Evolutionary conservation across 225 moss, liverwort and hornwort species (phyloP), one percentile per base, ranked within the genome.

Genomic region (Climacium dendroides): DNA sequence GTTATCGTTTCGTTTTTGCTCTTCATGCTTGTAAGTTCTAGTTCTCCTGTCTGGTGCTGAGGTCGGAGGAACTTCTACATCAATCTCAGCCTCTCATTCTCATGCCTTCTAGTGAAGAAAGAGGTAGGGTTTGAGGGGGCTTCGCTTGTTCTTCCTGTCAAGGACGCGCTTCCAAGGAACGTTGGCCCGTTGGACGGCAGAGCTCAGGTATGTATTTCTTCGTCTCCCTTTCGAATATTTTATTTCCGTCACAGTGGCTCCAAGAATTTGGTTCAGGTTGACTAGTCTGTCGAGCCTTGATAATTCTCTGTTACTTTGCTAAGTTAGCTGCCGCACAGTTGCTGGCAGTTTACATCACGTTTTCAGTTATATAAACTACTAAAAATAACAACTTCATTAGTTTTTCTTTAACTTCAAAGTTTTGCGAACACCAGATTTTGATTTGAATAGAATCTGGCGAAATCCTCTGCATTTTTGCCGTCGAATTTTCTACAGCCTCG

Each of bases 181-280:
- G 15, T 37, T 6, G 1, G 10, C 26, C 26, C 4, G 4, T 6
- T n/a, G 54, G 54, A 15, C 54, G n/a, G 15, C 52, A 10, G 25
- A 23, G n/a, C 77, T 77, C 16, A 25, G 37, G n/a, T 55, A 55
- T 16, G 25, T 16, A 2, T 54, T 35, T 37, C 1, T 25, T 77
- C 6, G n/a, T 1, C 25, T 54, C 1, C 0, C 24, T 24, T 54
- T 54, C 16, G 23, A 15, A 16, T 1, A 3, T 8, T 54, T 10
- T 1, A 15, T 25, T 37, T 55, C 24, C 16, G 6, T 3, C 15
- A 0, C 16, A 55, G 25, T 25, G 25, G 0, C 25, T 77, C 10
- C 10, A 2, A 77, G 24, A 14, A 52, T 20, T 34, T 52, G 22
- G 14, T 14, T 35, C n/a, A 55, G 55, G 77, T 10, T 10, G 6